Base-by-base conservation (phyloP, 225 moss, liverwort and hornwort species). In the Rhytidiadelphus loreus region DNA sequence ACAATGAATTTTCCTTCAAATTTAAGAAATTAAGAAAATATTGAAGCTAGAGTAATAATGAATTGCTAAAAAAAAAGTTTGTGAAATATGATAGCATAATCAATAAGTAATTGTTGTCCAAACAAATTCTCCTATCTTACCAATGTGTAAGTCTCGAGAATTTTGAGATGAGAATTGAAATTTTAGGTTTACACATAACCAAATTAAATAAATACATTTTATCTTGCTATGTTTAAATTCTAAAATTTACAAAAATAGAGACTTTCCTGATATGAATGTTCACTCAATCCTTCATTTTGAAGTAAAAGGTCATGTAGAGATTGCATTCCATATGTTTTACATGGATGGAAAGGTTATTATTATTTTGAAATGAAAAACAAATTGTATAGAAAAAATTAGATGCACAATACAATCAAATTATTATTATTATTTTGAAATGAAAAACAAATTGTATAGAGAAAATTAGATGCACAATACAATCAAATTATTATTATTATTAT, bases 291-390 rank as follows among this genome's bases (percentile, higher is more conserved):
- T 79, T 79, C 14, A 60, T 41, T 21, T 80, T 30, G 9, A 60
- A 30, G 8, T 21, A 30, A 30, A 60, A 46, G 18, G 7, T 30
- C 18, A 17, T 0, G 0, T 0, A 46, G 2, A 16, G 29, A 46
- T 44, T 72, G 10, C 18, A 11, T 18, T 72, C 18, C 0, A 46
- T 29, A 18, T 73, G 11, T 18, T 73, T 73, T 29, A 73, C 4
- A 30, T 18, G 17, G 7, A 29, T 7, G 1, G 7, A 30, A 46
- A 73, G 4, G 4, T 73, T 16, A 73, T 29, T 1, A 7, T 46
- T 44, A 7, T 73, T 29, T 29, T 30, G 30, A 18, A 46, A 73
- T 46, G 11, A 18, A 71, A 73, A 46, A 72, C 1, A 16, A 72
- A 72, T 29, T 2, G 44, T 3, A 3, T 9, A 46, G 4, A 46